Evolutionary conservation across 2,329 filamentous ascomycete genomes (phyloP).

Genomic region (Colletotrichum limetticola): DNA sequence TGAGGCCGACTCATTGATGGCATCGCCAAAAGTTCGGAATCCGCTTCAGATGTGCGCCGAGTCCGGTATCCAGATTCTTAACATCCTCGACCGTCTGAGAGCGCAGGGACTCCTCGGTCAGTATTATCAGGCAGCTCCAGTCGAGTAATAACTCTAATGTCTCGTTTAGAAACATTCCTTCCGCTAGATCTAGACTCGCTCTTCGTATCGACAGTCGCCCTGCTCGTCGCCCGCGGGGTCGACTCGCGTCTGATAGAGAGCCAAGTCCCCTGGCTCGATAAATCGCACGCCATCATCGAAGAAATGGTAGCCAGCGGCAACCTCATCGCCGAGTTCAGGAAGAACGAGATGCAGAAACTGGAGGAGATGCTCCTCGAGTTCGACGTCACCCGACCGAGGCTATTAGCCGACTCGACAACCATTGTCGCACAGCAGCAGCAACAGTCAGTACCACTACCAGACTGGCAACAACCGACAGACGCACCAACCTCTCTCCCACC

Average conservation of each 20-base stretch:
- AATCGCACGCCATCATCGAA: slow-evolving; percentile 54
- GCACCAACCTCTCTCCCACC: background rate
- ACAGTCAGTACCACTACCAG: background rate
- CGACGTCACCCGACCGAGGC: background rate
- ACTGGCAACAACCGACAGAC: slow-evolving; percentile 7
- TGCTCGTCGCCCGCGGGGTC: slow-evolving; percentile 51
- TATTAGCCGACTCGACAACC: background rate
- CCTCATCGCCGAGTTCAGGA: slow-evolving; percentile 55
- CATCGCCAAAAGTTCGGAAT: slow-evolving; percentile 46
- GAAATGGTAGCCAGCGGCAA: slow-evolving; percentile 59
- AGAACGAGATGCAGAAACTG: slow-evolving; percentile 57
- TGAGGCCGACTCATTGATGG: slow-evolving; percentile 47
- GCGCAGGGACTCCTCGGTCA: slow-evolving; percentile 59
- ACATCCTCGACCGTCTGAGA: slow-evolving; percentile 55
- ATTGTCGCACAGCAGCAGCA: background rate
- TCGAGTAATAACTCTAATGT: too few relatives aligned
- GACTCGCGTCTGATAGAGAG: slow-evolving; percentile 49
- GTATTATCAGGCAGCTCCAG: background rate
- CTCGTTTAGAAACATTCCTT: slow-evolving; percentile 53
- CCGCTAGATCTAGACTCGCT: slow-evolving; percentile 56
- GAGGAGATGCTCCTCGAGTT: slow-evolving; percentile 47
- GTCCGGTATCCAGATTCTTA: slow-evolving; percentile 45
- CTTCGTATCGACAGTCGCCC: slow-evolving; percentile 54
- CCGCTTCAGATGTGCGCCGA: slow-evolving; percentile 48
- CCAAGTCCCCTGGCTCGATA: slow-evolving; percentile 50